Evolutionary conservation across 305 asterid species (phyloP), one percentile per base, ranked within the genome.

Genomic region (Fraxinus platypoda): DNA sequence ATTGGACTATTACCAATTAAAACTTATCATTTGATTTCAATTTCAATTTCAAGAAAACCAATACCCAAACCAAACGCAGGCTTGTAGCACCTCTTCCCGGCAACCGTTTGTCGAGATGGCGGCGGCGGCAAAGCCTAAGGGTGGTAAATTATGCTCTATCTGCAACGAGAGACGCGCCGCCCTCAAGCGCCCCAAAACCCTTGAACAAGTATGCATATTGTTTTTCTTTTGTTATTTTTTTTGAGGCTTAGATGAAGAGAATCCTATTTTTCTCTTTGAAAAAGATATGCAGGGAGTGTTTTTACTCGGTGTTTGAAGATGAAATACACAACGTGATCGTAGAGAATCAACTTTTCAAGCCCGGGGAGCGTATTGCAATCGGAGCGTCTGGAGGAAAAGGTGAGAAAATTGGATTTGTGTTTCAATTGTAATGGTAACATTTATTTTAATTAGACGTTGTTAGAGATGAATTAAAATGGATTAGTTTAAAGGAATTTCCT

Each of bases 371-470:
- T 81, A 79, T 96, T 52, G 99, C 97, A 41, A 92, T 96, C 85
- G 98, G 99, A 77, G 99, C 99, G 88, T 96, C 99, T 57, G 99
- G 98, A 76, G 99, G 99, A 84, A 96, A 96, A 96, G 99, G 98
- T 93, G 72, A 59, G 46, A 78, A 49, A 49, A 25, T 3, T 49
- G 8, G 6, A 6, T 43, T 12, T 74, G 28, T 71, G 12, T 23
- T n/a, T 12, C 73, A 64, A 19, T 26, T 35, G 19, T 23, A 52
- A 4, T 72, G 11, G 74, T 76, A 75, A 34, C 37, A 5, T 34
- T 34, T 34, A 34, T 34, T 34, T 34, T 38, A 2, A 38, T 38
- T 38, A 8, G 49, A 2, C 37, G 9, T 70, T 81, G 34, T 52
- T 23, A 35, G 79, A 31, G 17, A 46, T 25, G 74, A 31, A 62